Conservation (phyloP, 306 rosid genomes). For the Trifolium dubium region DNA sequence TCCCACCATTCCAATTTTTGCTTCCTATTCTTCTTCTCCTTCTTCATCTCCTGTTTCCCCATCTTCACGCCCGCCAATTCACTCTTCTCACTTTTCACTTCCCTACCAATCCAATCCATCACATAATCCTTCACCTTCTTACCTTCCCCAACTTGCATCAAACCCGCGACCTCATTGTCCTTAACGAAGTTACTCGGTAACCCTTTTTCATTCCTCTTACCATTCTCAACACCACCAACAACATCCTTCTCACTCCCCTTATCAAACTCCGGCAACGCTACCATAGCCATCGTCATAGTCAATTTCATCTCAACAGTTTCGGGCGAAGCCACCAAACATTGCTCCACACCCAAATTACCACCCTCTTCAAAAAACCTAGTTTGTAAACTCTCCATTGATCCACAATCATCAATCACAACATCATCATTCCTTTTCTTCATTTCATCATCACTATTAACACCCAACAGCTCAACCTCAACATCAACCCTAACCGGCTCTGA, state of each 20-base stretch:
- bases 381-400: slow-evolving; percentile 74
- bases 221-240: slow-evolving; percentile 21
- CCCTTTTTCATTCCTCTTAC: slow-evolving; percentile 50
- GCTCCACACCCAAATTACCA: slow-evolving; percentile 51
- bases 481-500: slow-evolving; percentile 28
- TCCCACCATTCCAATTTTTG: slow-evolving; percentile 88
- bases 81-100: slow-evolving; percentile 59
- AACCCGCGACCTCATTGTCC: slow-evolving; percentile 48
- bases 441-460: slow-evolving; percentile 13
- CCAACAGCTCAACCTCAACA: slow-evolving; percentile 38
- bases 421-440: slow-evolving; percentile 35
- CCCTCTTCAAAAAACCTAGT: slow-evolving; percentile 63
- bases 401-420: slow-evolving; percentile 63
- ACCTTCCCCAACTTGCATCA: slow-evolving; percentile 37
- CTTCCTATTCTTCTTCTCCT: slow-evolving; percentile 54
- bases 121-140: slow-evolving; percentile 84
- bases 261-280: slow-evolving; percentile 45
- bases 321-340: slow-evolving; percentile 58
- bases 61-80: slow-evolving; percentile 45
- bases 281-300: slow-evolving; percentile 8
- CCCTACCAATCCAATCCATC: slow-evolving; percentile 93
- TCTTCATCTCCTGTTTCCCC: slow-evolving; percentile 50
- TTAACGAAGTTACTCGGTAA: slow-evolving; percentile 52
- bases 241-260: slow-evolving; percentile 48
- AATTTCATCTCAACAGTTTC: slow-evolving; percentile 23